A percentile compares a stretch with the other conserved stretches of the same genome.
Conservation (phyloP, 805 yeast genomes). For the Wickerhamiella occidentalis region DNA sequence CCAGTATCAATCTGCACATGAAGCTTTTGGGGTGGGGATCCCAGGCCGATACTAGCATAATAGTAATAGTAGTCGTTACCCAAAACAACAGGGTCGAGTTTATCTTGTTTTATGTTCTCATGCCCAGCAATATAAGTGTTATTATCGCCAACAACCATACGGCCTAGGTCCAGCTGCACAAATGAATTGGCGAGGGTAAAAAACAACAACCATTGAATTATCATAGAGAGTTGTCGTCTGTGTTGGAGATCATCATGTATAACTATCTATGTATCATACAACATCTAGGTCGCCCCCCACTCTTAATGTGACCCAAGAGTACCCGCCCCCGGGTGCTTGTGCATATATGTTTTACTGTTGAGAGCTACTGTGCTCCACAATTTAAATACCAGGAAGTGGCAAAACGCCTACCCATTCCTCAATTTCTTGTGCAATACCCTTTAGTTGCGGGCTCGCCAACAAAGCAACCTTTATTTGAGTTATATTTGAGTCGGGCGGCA, state of each 20-base stretch:
- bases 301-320: too few relatives aligned
- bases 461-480: constrained; percentile 84
- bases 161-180: constrained; percentile 5
- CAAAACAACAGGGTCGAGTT: constrained; percentile 3
- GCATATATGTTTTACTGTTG: too few relatives aligned
- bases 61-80: constrained; percentile 16
- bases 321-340: too few relatives aligned
- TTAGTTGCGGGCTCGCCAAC: constrained; percentile 28
- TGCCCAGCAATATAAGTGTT: neutral
- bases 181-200: neutral
- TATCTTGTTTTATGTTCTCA: neutral
- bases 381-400: constrained; percentile 14
- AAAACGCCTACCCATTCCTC: constrained; percentile 19
- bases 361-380: too few relatives aligned
- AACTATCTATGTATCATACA: neutral
- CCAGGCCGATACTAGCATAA: constrained; percentile 32
- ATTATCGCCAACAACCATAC: neutral
- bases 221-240: neutral
- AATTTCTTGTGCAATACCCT: constrained; percentile 19
- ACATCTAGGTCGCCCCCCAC: too few relatives aligned
- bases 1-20: constrained; percentile 61
- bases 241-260: neutral
- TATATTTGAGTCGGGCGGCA: constrained; percentile 87
- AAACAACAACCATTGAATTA: neutral
- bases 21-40: constrained; percentile 45